phyloP scores from a whole-genome alignment of 179 eudicot species.

The Sideroxylon spinosum region DNA sequence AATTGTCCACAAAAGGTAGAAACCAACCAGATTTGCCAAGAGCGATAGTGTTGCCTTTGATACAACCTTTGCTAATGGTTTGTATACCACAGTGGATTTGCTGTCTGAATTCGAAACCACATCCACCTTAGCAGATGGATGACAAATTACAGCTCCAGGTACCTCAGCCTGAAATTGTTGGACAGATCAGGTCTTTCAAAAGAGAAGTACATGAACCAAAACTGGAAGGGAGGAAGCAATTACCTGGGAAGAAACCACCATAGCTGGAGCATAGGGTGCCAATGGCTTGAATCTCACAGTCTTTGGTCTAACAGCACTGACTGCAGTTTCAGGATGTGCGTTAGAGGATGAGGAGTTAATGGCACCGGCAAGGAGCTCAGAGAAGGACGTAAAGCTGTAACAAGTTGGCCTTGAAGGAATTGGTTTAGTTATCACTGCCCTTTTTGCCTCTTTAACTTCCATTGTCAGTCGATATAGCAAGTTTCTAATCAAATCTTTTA shows the following conservation, averaged over 20 bases:
- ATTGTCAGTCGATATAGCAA: slow-evolving; percentile 18
- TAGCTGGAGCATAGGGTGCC: slow-evolving; percentile 19
- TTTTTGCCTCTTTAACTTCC: slow-evolving; percentile 60
- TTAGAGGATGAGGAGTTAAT: slow-evolving; percentile 45
- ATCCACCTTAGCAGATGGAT: slow-evolving; percentile 24
- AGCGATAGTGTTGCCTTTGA: slow-evolving; percentile 54
- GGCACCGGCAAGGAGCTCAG: slow-evolving; percentile 60
- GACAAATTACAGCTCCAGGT: slow-evolving; percentile 27
- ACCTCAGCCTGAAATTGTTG: slow-evolving; percentile 43
- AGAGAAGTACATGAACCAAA: slow-evolving; percentile 6
- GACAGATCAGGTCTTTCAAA: slow-evolving; percentile 5
- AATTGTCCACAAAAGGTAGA: background rate
- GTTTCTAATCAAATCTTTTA: background rate
- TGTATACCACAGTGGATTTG: slow-evolving; percentile 47
- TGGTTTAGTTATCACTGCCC: slow-evolving; percentile 62
- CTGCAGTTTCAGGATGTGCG: slow-evolving; percentile 31
- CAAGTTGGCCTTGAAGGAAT: slow-evolving; percentile 73
- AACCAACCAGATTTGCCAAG: slow-evolving; percentile 71
- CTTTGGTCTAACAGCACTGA: slow-evolving; percentile 65
- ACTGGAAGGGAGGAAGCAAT: background rate
- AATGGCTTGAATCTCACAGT: slow-evolving; percentile 59
- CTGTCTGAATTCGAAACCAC: slow-evolving; percentile 25
- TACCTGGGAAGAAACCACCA: slow-evolving; percentile 32
- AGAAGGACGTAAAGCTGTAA: slow-evolving; percentile 52
- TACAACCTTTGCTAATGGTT: slow-evolving; percentile 76